Base-by-base conservation (phyloP, 371 early-diverging fungal genomes). In the Mucor racemosus region DNA sequence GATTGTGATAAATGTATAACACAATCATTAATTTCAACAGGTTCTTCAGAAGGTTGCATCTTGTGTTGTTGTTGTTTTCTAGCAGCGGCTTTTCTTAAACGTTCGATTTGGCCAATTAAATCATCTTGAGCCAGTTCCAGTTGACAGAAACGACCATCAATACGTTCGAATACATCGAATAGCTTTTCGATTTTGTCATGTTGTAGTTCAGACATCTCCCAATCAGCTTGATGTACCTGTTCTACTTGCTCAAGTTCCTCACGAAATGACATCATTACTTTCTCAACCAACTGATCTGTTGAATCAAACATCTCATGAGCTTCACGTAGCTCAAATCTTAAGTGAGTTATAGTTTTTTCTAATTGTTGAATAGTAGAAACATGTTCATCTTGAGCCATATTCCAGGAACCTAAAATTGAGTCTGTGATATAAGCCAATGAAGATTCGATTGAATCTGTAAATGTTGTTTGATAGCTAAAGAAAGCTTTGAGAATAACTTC, bases 221-320 rank as follows among this genome's bases (percentile, higher is more conserved):
- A 78, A 61, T 78, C 76, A 8, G 76, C 71, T 58, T 81, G 79
- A 64, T 79, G 78, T 5, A 77, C 66, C 35, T 77, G 76, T 42
- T 84, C 81, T 0, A 86, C 77, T 26, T 83, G 81, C 33, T 86
- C 85, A 38, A 88, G 60, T 48, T 84, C 85, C 13, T 85, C 76
- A 26, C 84, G 81, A 40, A 86, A 88, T 39, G 78, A 75, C 40
- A 81, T 71, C 77, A 85, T 80, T 33, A 84, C 86, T 39, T 80
- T 80, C 58, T 82, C 84, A 10, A 79, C 78, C 17, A 83, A 74
- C 39, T 85, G 78, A 46, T 86, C 85, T 6, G 88, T 82, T 11
- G 74, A 71, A 68, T 83, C 84, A 70, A 88, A 76, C 74, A 88
- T 82, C 33, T 85, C 84, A 53, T 86, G 84, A 0, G 86, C 85